These are phyloP conservation scores for Neurospora terricola DNA, from an alignment of 495 filamentous ascomycete genomes.

Conservation along the genomic window DNA sequence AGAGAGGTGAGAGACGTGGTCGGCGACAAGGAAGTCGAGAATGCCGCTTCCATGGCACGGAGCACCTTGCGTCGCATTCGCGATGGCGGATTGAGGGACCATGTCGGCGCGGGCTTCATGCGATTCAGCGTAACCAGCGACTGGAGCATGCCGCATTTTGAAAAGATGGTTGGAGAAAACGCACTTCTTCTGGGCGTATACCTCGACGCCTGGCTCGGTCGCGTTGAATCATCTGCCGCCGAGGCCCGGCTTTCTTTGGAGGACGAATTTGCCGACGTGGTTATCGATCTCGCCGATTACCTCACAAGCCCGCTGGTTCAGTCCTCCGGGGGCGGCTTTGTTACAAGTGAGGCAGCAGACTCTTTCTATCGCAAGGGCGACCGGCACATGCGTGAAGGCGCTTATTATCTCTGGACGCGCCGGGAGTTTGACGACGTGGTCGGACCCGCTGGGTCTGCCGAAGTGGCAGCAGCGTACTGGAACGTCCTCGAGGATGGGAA, in stretches of 20 bases:
- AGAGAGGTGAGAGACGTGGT: constrained; percentile 71
- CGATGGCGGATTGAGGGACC: constrained; percentile 81
- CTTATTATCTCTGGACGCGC: constrained; percentile 90
- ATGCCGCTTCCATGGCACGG: constrained; percentile 72
- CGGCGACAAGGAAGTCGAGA: constrained; percentile 64
- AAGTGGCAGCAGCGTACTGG: constrained; percentile 74
- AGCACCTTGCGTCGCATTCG: constrained; percentile 74
- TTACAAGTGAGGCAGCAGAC: constrained; percentile 86
- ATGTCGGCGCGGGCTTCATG: constrained; percentile 81
- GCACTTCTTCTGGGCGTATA: constrained; percentile 80
- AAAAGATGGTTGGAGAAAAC: constrained; percentile 98
- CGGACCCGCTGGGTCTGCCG: constrained; percentile 23
- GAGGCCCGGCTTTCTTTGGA: neutral
- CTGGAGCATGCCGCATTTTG: constrained; percentile 92
- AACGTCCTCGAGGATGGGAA: constrained; percentile 84
- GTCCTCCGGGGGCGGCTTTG: constrained; percentile 64
- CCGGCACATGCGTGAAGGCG: constrained; percentile 81
- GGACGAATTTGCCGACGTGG: constrained; percentile 62
- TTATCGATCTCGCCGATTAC: constrained; percentile 78
- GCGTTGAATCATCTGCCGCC: constrained; percentile 37
- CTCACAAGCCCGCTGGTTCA: constrained; percentile 60
- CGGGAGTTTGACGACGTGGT: constrained; percentile 78
- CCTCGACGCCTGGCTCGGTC: constrained; percentile 75
- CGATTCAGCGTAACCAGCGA: constrained; percentile 83
- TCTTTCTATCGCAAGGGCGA: constrained; percentile 68